Percentiles rank a stretch among this genome's conserved stretches.
Evolutionary conservation across 2,329 filamentous ascomycete species (phyloP).

Genomic region (Colletotrichum lupini): DNA sequence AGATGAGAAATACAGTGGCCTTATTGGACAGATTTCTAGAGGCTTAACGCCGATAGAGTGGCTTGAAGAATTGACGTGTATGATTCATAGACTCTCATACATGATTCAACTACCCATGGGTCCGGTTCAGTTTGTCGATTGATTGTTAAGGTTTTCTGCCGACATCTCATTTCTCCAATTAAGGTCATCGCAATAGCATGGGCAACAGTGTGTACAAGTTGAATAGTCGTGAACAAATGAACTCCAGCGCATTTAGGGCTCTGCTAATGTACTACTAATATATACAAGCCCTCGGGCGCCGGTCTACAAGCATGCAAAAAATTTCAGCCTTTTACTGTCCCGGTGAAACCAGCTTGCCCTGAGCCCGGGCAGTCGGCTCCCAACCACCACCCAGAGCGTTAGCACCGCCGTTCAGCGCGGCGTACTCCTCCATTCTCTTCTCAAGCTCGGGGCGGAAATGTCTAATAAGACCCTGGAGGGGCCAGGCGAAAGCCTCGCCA

Average conservation of each 20-base stretch:
- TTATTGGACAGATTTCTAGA: not conserved
- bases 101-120: not conserved
- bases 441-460: slow-evolving; percentile 98
- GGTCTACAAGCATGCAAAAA: slow-evolving; percentile 33
- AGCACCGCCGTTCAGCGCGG: slow-evolving; percentile 76
- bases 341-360: slow-evolving; percentile 88
- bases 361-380: slow-evolving; percentile 77
- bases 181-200: not conserved
- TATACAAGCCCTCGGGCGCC: slow-evolving; percentile 37
- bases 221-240: slow-evolving; percentile 20
- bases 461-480: slow-evolving; percentile 95
- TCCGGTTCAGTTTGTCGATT: not conserved
- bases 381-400: slow-evolving; percentile 85
- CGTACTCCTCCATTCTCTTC: slow-evolving; percentile 86
- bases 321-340: slow-evolving; percentile 76
- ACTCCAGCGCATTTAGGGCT: slow-evolving; percentile 32
- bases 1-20: slow-evolving; percentile 13
- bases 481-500: slow-evolving; percentile 98
- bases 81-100: not conserved
- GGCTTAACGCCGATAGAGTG: slow-evolving; percentile 14
- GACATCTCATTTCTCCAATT: not conserved
- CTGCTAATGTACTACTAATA: slow-evolving; percentile 38
- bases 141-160: too few species aligned
- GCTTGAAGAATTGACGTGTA: slow-evolving; percentile 1
- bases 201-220: not conserved